Base-by-base conservation (phyloP, 345 rosid genomes). In the Populus nigra region DNA sequence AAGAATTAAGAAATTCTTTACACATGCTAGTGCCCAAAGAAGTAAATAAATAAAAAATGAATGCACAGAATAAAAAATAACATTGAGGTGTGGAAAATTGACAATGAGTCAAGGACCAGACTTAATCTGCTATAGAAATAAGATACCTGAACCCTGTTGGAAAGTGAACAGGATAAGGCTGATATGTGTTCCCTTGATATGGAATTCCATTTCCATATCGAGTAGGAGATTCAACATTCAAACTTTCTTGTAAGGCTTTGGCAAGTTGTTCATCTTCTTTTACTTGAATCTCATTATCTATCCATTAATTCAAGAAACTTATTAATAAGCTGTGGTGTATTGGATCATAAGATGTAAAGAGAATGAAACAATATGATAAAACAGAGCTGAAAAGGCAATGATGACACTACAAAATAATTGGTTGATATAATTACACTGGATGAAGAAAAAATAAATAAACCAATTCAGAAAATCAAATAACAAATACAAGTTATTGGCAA, bases 231-330 rank as follows among this genome's bases (percentile, higher is more conserved):
- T 89, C 92, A 67, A 88, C 80, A 31, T 71, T 87, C 86, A 93
- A 84, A 84, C 98, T 96, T 78, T 93, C 97, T 86, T 93, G 95
- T 78, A 91, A 8, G 31, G 98, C 99, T 86, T 90, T 88, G 36
- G 98, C 99, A 83, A 96, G 95, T 73, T 84, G 94, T 79, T 93
- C 99, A 85, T 96, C 98, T 82, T 93, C 99, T 78, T 89, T 90
- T 79, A 89, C 76, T 71, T 85, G 93, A 74, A 82, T 68, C 59
- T 84, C 87, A 53, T 84, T 80, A 77, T 89, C 97, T 93, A 78
- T 70, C 27, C 75, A 82, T 49, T 50, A 76, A 80, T 53, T 76
- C n/a, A 27, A 76, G 79, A 80, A 80, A 81, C 74, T 68, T 78
- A 76, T 53, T 35, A 74, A 73, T 23, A 79, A 80, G 76, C 68